Base-by-base conservation (phyloP, 2,329 filamentous ascomycete genomes). In the Eurotiales sp. region DNA sequence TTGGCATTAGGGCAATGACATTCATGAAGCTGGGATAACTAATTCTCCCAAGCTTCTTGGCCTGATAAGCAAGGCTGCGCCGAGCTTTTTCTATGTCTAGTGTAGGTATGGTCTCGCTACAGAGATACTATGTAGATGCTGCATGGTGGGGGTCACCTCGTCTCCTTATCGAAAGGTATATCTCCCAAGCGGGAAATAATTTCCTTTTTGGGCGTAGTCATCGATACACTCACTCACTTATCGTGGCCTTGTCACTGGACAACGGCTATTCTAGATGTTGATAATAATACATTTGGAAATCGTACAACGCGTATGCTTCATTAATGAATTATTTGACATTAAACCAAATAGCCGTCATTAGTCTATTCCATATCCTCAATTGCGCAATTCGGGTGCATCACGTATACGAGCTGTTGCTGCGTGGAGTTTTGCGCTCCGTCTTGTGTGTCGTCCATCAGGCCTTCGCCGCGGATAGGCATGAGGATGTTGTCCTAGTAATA, bases 351-450 rank as follows among this genome's bases (percentile, higher is more conserved):
- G 25, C 45, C 34, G 25, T 19, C 17, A 46, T 17, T 34, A 46
- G 2, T 8, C 29, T 42, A 55, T 60, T 51, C 62, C 59, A 71
- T 63, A 52, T 72, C 71, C 51, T 96, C 91, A 8, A 95, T 78
- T 0, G 88, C 88, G 65, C 89, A 95, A 72, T 97, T 97, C 53
- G 93, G 93, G 73, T 99, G 93, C 59, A 99, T 67, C 22, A 96
- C 87, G 66, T 96, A 99, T 47, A 93, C 80, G 4, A 87, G 76
- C 72, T 57, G 79, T 65, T 59, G 73, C 59, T 65, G 68, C 46
- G 64, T 55, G 15, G 64, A 58, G 34, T 57, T 66, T 14, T 74
- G 78, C 30, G 74, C 68, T 54, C 80, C 80, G 58, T 72, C 84
- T 57, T 84, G 77, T 43, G 79, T 86, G 37, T 83, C 78, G 48